Percentiles rank a stretch among this genome's conserved stretches.
These are phyloP conservation scores for Cryptococcus depauperatus DNA, from an alignment of 1,284 basidiomycete genomes.

Conservation along the genomic window DNA sequence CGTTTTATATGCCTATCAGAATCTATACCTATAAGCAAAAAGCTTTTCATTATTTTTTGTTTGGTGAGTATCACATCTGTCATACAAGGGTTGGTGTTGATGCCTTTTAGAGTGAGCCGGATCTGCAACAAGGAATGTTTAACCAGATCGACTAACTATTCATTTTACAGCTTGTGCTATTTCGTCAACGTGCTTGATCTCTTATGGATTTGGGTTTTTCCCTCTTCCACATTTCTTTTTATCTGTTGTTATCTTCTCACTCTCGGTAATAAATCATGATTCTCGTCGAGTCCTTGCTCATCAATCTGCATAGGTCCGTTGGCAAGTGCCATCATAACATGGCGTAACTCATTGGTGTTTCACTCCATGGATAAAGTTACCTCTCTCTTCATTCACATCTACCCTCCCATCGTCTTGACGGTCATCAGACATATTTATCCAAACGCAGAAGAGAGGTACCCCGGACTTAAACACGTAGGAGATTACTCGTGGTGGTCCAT, in stretches of 20 bases:
- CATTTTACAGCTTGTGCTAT: constrained; percentile 67
- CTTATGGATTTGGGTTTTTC: constrained; percentile 76
- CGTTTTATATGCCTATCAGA: constrained; percentile 71
- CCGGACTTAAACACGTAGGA: constrained; percentile 56
- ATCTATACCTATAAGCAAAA: constrained; percentile 75
- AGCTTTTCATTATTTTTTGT: constrained; percentile 87
- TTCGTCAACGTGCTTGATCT: constrained; percentile 80
- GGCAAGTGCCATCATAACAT: constrained; percentile 88
- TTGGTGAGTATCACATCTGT: constrained; percentile 50
- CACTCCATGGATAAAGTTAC: constrained; percentile 90
- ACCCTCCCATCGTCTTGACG: constrained; percentile 75
- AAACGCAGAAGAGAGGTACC: constrained; percentile 58
- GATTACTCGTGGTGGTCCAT: constrained; percentile 43
- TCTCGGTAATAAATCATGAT: constrained; percentile 49
- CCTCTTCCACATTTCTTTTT: constrained; percentile 63
- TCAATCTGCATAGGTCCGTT: constrained; percentile 56
- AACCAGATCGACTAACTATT: not conserved
- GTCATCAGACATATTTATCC: constrained; percentile 53
- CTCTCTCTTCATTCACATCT: constrained; percentile 78
- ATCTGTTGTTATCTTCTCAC: constrained; percentile 80
- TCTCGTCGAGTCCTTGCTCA: not conserved
- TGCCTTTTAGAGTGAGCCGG: constrained; percentile 11
- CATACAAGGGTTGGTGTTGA: not conserved
- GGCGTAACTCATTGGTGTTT: constrained; percentile 91
- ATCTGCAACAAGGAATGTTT: not conserved